These are phyloP conservation scores for Martiniozyma asiatica DNA, from an alignment of 1,139 yeast species.

Conservation along the genomic window DNA sequence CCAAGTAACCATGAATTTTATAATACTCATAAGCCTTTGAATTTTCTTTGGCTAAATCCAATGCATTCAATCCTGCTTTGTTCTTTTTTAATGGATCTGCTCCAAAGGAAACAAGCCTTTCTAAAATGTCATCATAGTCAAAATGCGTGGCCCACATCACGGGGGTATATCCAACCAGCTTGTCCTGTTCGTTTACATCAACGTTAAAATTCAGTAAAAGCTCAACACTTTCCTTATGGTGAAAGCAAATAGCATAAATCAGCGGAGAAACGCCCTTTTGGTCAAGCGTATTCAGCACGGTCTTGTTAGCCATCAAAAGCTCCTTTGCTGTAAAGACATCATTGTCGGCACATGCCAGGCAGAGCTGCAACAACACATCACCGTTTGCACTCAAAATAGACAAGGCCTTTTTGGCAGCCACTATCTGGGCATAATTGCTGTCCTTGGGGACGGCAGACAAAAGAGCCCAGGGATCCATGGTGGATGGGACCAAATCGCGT, in stretches of 20 bases:
- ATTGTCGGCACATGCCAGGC: conserved; percentile 41
- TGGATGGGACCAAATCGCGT: no score
- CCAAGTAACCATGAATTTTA: conserved; percentile 26
- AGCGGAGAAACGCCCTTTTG: conserved; percentile 37
- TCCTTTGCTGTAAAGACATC: conserved; percentile 34
- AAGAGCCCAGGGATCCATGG: conserved; percentile 21
- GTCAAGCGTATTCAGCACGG: conserved; percentile 25
- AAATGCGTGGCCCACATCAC: conserved; percentile 37
- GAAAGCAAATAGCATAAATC: conserved; percentile 41
- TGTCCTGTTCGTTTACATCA: conserved; percentile 27
- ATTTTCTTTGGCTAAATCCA: conserved; percentile 27
- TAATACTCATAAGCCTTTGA: conserved; percentile 26
- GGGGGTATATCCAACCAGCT: conserved; percentile 30
- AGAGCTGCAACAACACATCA: conserved; percentile 23
- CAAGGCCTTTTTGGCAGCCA: conserved; percentile 37
- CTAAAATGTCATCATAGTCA: conserved; percentile 24
- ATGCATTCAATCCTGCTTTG: conserved; percentile 25
- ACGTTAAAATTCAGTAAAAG: conserved; percentile 24
- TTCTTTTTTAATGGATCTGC: conserved; percentile 27
- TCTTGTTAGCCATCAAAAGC: conserved; percentile 24
- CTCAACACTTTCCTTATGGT: conserved; percentile 33
- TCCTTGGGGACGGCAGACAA: conserved; percentile 16
- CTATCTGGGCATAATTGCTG: conserved; percentile 25
- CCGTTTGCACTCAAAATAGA: conserved; percentile 19
- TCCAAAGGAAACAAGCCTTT: conserved; percentile 26